Evolutionary conservation across 345 rosid species (phyloP).

Genomic region (Viola odorata): DNA sequence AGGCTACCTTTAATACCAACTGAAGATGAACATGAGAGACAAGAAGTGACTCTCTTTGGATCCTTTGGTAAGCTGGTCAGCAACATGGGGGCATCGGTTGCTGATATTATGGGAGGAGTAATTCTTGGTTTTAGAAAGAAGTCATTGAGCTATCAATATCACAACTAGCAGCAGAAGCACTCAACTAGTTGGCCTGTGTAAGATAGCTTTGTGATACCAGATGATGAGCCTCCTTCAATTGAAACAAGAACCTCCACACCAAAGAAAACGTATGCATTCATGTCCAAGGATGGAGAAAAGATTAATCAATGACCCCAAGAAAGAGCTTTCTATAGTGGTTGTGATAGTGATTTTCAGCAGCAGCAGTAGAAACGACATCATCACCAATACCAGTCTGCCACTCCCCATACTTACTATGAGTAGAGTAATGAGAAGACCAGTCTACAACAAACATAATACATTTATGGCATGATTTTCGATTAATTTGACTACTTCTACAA

Average conservation of each 20-base stretch:
- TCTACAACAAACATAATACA: no score
- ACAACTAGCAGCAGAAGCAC: conserved; percentile 29
- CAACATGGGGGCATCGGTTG: conserved; percentile 44
- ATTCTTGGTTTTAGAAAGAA: conserved; percentile 54
- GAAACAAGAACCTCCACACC: conserved; percentile 84
- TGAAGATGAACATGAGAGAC: conserved; percentile 62
- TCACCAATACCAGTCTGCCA: conserved; percentile 61
- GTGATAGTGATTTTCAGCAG: conserved; percentile 55
- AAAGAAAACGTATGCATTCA: conserved; percentile 78
- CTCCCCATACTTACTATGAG: conserved; percentile 71
- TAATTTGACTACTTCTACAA: no score
- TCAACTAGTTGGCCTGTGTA: conserved; percentile 59
- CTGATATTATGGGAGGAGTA: conserved; percentile 64
- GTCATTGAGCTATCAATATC: conserved; percentile 33
- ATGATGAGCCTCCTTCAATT: conserved; percentile 80
- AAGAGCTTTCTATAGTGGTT: conserved; percentile 59
- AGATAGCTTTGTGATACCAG: conserved; percentile 60
- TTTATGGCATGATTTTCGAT: no score
- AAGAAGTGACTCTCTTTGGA: conserved; percentile 69
- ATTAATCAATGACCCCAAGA: conserved; percentile 82
- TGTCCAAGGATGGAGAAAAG: conserved; percentile 93
- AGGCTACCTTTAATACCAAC: conserved; percentile 74
- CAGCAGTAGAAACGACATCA: conserved; percentile 56
- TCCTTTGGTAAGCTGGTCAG: conserved; percentile 51
- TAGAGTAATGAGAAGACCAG: conserved; percentile 66